Percentiles rank a stretch among this genome's conserved stretches.
These are phyloP conservation scores for Solanum appendiculatum DNA, from an alignment of 257 asterid genomes.

Conservation along the genomic window DNA sequence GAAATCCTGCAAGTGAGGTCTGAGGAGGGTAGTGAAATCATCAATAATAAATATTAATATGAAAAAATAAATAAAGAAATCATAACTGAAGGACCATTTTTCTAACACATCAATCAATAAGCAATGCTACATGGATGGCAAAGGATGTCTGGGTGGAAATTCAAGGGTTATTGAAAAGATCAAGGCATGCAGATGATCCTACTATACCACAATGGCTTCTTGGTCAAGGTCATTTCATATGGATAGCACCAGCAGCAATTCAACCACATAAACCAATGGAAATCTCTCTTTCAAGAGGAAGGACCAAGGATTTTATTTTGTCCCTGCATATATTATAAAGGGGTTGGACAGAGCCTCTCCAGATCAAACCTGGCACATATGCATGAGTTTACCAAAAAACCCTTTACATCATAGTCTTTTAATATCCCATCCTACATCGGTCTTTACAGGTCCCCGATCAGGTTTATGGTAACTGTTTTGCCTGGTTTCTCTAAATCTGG, in stretches of 20 bases:
- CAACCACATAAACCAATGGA: neutral
- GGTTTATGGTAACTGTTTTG: neutral
- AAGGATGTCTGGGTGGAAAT: neutral
- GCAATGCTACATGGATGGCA: neutral
- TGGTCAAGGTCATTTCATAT: neutral
- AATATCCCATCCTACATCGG: neutral
- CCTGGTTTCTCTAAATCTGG: neutral
- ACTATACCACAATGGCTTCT: neutral
- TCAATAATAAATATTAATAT: neutral
- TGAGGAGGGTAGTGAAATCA: neutral
- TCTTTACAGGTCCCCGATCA: neutral
- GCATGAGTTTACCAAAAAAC: neutral
- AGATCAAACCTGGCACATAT: neutral
- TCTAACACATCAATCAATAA: neutral
- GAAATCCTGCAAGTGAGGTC: neutral
- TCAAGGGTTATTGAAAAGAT: neutral
- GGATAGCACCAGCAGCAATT: neutral
- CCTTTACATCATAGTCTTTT: neutral
- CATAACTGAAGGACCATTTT: neutral
- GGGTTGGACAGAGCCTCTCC: neutral
- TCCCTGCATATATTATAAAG: neutral
- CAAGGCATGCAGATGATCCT: neutral
- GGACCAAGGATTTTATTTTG: neutral
- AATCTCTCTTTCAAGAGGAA: neutral
- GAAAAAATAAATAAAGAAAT: neutral